phyloP scores from a whole-genome alignment of 495 filamentous ascomycete genomes.

The Aspergillus leporis region DNA sequence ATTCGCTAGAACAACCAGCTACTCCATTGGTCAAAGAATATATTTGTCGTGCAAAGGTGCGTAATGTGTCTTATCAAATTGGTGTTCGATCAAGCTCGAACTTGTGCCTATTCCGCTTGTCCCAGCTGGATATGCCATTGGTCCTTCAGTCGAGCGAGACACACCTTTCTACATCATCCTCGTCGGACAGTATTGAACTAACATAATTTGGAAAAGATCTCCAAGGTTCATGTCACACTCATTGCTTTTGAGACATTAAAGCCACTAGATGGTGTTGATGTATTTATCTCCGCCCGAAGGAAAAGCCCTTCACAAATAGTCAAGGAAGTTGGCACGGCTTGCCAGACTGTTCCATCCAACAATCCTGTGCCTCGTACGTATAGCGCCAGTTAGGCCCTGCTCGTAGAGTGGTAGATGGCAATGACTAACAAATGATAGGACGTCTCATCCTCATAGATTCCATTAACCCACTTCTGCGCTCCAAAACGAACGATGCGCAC shows the following conservation, averaged over 20 bases:
- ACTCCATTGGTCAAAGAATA: conserved; percentile 72
- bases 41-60: conserved; percentile 71
- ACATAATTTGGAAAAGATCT: conserved; percentile 33
- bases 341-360: conserved; percentile 28
- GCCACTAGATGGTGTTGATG: conserved; percentile 54
- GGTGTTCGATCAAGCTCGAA: not conserved
- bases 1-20: conserved; percentile 81
- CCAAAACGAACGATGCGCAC: conserved; percentile 25
- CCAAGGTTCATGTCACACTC: conserved; percentile 65
- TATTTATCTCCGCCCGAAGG: conserved; percentile 63
- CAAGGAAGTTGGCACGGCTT: conserved; percentile 44
- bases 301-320: conserved; percentile 62
- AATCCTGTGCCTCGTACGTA: conserved; percentile 36
- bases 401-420: not conserved
- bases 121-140: not conserved
- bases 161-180: not conserved
- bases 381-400: not conserved
- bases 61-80: conserved; percentile 10
- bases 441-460: conserved; percentile 49
- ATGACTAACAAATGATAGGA: conserved; percentile 28
- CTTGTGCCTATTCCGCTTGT: not conserved
- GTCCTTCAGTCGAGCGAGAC: not conserved
- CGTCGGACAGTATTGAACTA: not conserved
- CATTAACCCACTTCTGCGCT: conserved; percentile 41
- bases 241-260: conserved; percentile 75